Conservation (phyloP, 306 rosid species). For the Gillenia trifoliata region DNA sequence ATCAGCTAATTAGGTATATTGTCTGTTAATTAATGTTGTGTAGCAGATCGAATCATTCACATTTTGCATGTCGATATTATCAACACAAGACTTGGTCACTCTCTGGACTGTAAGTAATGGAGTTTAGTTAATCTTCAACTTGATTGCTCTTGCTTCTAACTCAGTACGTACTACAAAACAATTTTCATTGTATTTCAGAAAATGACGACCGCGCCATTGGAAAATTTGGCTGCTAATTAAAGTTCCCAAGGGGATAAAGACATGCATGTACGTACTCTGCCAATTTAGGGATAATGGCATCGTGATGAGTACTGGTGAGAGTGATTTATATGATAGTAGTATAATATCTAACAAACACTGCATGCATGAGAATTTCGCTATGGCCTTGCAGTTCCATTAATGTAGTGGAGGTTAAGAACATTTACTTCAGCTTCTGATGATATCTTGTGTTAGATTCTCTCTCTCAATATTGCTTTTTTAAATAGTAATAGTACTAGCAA, state of each 20-base stretch:
- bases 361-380: background rate
- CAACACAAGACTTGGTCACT: conserved; percentile 10
- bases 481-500: background rate
- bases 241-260: background rate
- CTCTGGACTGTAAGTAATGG: background rate
- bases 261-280: background rate
- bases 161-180: background rate
- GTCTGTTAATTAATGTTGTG: conserved; percentile 35
- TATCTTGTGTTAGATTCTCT: background rate
- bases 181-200: background rate
- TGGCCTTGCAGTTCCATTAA: no score
- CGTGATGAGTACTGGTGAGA: background rate
- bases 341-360: no score
- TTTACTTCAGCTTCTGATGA: background rate
- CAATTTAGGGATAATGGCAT: background rate
- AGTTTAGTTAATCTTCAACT: conserved; percentile 16
- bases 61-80: conserved; percentile 11
- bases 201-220: background rate
- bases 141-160: background rate
- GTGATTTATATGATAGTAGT: background rate
- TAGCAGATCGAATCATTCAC: conserved; percentile 26
- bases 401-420: background rate
- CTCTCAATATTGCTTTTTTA: no score
- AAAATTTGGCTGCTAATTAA: background rate
- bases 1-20: conserved; percentile 2